Conservation (phyloP, 352 stramenopile genomes). For the Phytophthora tubulina region DNA sequence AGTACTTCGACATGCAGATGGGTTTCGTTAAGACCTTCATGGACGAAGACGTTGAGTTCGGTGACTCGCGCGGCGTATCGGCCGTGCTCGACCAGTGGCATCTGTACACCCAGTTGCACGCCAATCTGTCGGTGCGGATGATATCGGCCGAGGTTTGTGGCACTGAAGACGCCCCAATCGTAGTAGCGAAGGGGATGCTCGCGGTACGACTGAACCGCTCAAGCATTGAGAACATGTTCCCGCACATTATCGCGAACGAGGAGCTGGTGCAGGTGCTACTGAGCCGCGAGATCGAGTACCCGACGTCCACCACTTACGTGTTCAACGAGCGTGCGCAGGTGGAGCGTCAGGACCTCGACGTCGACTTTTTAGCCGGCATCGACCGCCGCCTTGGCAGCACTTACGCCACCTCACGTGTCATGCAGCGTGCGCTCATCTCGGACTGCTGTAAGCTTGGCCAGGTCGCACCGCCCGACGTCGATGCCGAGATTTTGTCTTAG, state of each 20-base stretch:
- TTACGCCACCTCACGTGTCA: conserved; percentile 39
- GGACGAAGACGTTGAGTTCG: conserved; percentile 53
- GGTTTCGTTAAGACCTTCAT: conserved; percentile 64
- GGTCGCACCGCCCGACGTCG: not conserved
- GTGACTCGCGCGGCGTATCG: conserved; percentile 45
- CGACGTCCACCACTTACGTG: conserved; percentile 62
- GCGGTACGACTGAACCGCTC: conserved; percentile 57
- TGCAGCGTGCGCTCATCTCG: conserved; percentile 49
- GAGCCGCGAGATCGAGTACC: conserved; percentile 60
- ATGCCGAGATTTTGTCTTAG: conserved; percentile 31
- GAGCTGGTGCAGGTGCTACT: conserved; percentile 65
- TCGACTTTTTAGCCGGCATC: conserved; percentile 69
- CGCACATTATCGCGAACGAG: conserved; percentile 65
- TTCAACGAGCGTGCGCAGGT: conserved; percentile 65
- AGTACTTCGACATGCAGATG: conserved; percentile 66
- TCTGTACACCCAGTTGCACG: conserved; percentile 69
- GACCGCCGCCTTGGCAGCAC: conserved; percentile 44
- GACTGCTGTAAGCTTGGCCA: conserved; percentile 41
- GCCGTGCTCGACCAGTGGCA: conserved; percentile 69
- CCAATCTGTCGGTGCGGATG: conserved; percentile 47
- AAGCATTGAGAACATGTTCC: conserved; percentile 77
- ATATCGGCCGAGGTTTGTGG: conserved; percentile 53
- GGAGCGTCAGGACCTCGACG: conserved; percentile 57
- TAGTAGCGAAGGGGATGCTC: conserved; percentile 54
- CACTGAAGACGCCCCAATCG: conserved; percentile 57